Evolutionary conservation across 108 stramenopile genomes (phyloP).

Genomic region (Nitzschia sp.): DNA sequence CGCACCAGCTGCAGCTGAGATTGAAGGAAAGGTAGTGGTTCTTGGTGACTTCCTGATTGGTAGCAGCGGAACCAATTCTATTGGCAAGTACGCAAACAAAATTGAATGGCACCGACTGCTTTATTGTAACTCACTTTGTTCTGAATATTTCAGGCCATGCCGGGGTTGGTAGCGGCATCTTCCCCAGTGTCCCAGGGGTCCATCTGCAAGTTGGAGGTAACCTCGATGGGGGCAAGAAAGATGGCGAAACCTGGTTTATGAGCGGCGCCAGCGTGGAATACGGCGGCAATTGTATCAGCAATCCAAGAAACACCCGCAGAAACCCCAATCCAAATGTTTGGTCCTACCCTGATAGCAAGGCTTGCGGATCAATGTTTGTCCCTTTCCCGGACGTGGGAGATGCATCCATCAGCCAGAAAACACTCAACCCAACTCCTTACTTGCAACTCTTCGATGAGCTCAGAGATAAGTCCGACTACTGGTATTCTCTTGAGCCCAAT

Average conservation of each 20-base stretch:
- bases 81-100: constrained; percentile 1
- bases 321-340: neutral
- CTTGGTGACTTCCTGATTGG: constrained; percentile 19
- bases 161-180: constrained; percentile 11
- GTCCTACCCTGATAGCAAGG: constrained; percentile 8
- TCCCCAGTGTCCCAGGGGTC: constrained; percentile 1
- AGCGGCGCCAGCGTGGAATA: constrained; percentile 8
- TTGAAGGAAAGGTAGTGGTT: constrained; percentile 32
- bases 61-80: neutral
- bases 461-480: constrained; percentile 1
- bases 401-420: neutral
- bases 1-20: constrained; percentile 6
- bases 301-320: constrained; percentile 2
- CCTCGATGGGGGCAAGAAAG: constrained; percentile 7
- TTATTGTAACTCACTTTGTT: no score
- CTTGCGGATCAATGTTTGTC: constrained; percentile 18
- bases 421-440: constrained; percentile 5
- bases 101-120: no score
- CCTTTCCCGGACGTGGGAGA: neutral
- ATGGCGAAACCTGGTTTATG: constrained; percentile 13
- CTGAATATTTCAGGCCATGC: constrained; percentile 2
- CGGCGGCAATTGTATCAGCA: constrained; percentile 6
- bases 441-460: constrained; percentile 11
- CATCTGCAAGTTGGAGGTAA: constrained; percentile 13
- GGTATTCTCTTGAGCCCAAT: constrained; percentile 9